Evolutionary conservation across 805 yeast genomes (phyloP), one percentile per base, ranked within the genome.

Genomic region (Kodamaea neixiangensis): DNA sequence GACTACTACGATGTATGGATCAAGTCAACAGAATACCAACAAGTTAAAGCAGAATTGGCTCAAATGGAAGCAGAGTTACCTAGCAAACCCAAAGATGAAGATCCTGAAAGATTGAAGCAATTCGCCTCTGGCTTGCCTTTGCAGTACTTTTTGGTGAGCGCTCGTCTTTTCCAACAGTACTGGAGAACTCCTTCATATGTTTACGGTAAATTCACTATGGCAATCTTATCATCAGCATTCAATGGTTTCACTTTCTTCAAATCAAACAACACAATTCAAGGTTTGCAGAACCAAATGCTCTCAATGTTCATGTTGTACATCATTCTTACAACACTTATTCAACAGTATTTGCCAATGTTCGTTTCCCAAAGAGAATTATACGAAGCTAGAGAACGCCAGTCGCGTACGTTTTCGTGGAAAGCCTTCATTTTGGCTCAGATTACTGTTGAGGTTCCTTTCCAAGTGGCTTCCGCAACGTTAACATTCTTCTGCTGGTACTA

Each of bases 311-410:
- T 86, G 89, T 77, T 82, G 60, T 64, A 81, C 43, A 75, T 81
- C 56, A 70, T 79, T 46, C 75, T 82, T 67, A 75, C 76, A 52
- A 82, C 87, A 19, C 59, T 83, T 56, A 61, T 83, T 46, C 81
- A 83, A 56, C 91, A 86, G 64, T 75, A 81, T 67, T 67, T 84
- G 53, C 89, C 90, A n/a, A 64, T 55, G 39, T 65, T 56, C 64
- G 79, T 82, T 33, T 57, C 69, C 21, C 89, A 83, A 62, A 78
- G 91, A 68, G 79, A 80, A 56, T 65, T 85, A 40, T 86, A 84
- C 60, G 90, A 86, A 63, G 86, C 80, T 25, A 79, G 90, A 64
- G 91, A 86, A 61, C 75, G 87, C 51, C 88, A 89, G n/a, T 80
- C 89, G 1, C 83, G 81, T 65, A 81, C 89, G 0, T 86, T 84